phyloP scores from a whole-genome alignment of 208 protist species.

The Porcisia hertigi region DNA sequence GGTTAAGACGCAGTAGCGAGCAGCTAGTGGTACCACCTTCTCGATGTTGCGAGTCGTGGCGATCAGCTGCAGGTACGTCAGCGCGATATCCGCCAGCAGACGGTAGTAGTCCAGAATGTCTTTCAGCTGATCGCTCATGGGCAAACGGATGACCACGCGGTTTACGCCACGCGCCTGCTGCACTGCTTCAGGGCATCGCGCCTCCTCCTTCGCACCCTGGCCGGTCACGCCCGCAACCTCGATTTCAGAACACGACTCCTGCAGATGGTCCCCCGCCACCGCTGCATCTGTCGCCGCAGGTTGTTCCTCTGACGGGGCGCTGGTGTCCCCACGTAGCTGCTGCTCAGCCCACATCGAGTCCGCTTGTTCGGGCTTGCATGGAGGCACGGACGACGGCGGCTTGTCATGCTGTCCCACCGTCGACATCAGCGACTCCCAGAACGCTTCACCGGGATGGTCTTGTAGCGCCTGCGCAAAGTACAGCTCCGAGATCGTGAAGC shows the following conservation, averaged over 20 bases:
- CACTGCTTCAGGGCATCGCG: too few species aligned
- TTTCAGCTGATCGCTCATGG: slow-evolving; percentile 12
- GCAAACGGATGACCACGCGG: slow-evolving; percentile 3
- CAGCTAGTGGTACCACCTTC: slow-evolving; percentile 16
- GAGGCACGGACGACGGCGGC: neutral
- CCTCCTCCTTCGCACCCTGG: too few species aligned
- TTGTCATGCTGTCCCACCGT: neutral
- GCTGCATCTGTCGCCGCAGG: neutral
- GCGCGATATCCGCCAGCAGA: slow-evolving; percentile 24
- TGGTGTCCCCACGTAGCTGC: neutral
- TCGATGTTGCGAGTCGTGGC: neutral
- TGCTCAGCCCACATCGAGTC: neutral
- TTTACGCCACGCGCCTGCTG: too few species aligned
- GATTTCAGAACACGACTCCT: too few species aligned
- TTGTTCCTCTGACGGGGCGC: neutral
- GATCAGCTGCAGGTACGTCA: slow-evolving; percentile 15
- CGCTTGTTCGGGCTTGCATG: neutral
- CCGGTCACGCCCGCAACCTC: too few species aligned
- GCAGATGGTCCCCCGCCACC: too few species aligned
- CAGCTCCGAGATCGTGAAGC: slow-evolving; percentile 14
- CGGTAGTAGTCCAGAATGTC: slow-evolving; percentile 23
- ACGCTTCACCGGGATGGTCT: neutral
- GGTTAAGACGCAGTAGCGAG: slow-evolving; percentile 19
- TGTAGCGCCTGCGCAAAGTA: slow-evolving; percentile 3
- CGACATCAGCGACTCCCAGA: neutral